These are phyloP conservation scores for Diospyros kaki DNA, from an alignment of 148 eudicot genomes.

Conservation along the genomic window DNA sequence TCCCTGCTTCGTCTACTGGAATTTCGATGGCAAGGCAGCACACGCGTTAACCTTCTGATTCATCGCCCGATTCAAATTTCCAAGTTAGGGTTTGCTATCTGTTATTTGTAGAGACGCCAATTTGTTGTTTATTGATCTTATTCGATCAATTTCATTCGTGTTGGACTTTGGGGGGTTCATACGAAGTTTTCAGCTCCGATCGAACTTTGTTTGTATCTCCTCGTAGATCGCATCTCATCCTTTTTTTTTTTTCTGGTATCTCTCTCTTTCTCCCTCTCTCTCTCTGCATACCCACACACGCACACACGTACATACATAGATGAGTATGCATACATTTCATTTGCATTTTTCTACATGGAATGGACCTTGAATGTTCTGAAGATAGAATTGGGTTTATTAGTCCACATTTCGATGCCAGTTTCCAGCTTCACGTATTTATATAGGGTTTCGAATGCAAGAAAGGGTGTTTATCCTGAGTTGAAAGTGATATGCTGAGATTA, in stretches of 20 bases:
- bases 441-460: neutral
- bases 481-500: neutral
- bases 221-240: neutral
- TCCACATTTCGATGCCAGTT: neutral
- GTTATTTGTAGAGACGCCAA: neutral
- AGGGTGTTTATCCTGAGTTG: neutral
- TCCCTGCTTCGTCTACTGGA: neutral
- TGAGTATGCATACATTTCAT: neutral
- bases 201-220: slow-evolving; percentile 1
- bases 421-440: neutral
- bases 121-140: neutral
- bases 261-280: neutral
- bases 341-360: neutral
- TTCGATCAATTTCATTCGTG: neutral
- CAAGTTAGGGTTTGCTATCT: neutral
- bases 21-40: neutral
- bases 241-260: neutral
- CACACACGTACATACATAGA: too few relatives aligned
- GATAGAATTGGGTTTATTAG: neutral
- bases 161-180: neutral
- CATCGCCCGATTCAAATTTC: neutral
- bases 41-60: neutral
- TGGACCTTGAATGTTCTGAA: neutral
- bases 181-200: neutral
- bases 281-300: too few relatives aligned